phyloP scores from a whole-genome alignment of 129 eudicot genomes.

The Flaveria sonorensis region DNA sequence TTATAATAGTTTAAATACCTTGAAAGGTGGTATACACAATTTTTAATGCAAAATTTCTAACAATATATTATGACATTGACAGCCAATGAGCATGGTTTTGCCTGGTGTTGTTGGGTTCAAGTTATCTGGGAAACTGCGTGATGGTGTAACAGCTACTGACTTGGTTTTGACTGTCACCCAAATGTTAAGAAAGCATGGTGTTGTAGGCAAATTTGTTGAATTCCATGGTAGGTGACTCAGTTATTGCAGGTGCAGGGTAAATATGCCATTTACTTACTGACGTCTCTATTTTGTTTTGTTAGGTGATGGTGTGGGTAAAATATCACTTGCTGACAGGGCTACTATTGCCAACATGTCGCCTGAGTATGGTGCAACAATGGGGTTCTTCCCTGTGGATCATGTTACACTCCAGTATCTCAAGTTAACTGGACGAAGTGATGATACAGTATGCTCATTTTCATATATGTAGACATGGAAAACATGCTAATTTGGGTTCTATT shows the following conservation, averaged over 20 bases:
- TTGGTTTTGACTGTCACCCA: slow-evolving; percentile 96
- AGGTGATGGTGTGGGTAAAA: slow-evolving; percentile 89
- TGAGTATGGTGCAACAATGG: slow-evolving; percentile 99
- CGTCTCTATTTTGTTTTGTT: slow-evolving; percentile 13
- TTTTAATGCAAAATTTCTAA: slow-evolving; percentile 25
- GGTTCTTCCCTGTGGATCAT: slow-evolving; percentile 99
- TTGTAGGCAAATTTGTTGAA: slow-evolving; percentile 97
- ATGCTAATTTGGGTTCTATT: not conserved
- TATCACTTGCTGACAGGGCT: slow-evolving; percentile 98
- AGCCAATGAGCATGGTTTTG: slow-evolving; percentile 75
- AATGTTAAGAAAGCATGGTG: slow-evolving; percentile 97
- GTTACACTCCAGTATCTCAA: slow-evolving; percentile 91
- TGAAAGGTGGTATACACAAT: not conserved
- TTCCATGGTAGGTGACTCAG: slow-evolving; percentile 63
- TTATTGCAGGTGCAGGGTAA: not conserved
- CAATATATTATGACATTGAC: slow-evolving; percentile 9
- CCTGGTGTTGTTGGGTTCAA: slow-evolving; percentile 82
- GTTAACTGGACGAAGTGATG: slow-evolving; percentile 96
- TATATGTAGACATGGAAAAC: not conserved
- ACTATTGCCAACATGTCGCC: slow-evolving; percentile 99
- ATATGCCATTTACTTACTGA: slow-evolving; percentile 16
- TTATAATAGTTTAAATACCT: not conserved
- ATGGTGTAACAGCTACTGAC: slow-evolving; percentile 99
- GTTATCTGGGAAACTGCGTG: slow-evolving; percentile 55
- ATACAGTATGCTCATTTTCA: slow-evolving; percentile 59